These are phyloP conservation scores for Xylaria sp. DNA, from an alignment of 2,329 filamentous ascomycete genomes.

Conservation along the genomic window DNA sequence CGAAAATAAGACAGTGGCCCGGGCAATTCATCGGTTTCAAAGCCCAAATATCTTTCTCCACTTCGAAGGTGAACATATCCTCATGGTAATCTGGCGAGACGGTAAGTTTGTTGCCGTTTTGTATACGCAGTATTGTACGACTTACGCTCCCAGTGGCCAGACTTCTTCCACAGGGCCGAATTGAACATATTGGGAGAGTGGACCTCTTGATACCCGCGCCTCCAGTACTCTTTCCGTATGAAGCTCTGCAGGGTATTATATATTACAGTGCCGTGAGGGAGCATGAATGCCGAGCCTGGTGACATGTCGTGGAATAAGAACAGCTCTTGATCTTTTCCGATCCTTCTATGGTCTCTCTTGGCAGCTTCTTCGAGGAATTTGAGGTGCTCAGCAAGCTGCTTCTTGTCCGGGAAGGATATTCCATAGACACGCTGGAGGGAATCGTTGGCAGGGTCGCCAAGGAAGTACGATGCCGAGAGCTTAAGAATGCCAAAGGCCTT, in stretches of 20 bases:
- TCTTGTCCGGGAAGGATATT: constrained; percentile 95
- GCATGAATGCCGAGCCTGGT: constrained; percentile 92
- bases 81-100: constrained; percentile 75
- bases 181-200: constrained; percentile 98
- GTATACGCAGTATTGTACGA: neutral
- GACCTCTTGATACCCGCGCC: constrained; percentile 93
- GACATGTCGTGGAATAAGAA: constrained; percentile 97
- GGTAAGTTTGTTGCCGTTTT: constrained; percentile 6
- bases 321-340: constrained; percentile 94
- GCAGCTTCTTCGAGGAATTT: constrained; percentile 98
- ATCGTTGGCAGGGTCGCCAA: constrained; percentile 93
- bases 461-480: constrained; percentile 82
- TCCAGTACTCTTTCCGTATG: constrained; percentile 88
- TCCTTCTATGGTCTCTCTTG: constrained; percentile 93
- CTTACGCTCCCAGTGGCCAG: constrained; percentile 84
- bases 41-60: constrained; percentile 76
- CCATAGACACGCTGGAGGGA: constrained; percentile 96
- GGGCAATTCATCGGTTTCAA: constrained; percentile 96
- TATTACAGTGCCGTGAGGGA: constrained; percentile 92
- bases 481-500: constrained; percentile 95
- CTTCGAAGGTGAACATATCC: constrained; percentile 72
- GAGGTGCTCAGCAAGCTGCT: constrained; percentile 90
- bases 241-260: constrained; percentile 89
- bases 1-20: constrained; percentile 87
- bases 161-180: constrained; percentile 90